Conservation (phyloP, 2,329 filamentous ascomycete species). For the Scedosporium dehoogii region DNA sequence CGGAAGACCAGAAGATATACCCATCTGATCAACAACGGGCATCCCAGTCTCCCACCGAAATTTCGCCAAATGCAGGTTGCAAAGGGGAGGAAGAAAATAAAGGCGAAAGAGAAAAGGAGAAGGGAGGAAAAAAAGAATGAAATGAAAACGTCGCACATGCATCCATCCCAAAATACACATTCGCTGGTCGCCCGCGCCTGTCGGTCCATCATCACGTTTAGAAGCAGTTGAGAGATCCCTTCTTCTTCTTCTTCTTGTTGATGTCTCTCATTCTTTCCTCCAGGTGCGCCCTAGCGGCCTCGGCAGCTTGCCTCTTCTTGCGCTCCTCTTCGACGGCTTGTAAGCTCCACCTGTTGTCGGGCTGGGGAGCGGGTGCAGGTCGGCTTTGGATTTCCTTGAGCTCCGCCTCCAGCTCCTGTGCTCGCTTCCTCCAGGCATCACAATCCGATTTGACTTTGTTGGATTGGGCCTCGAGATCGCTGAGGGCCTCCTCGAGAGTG, state of each 20-base stretch:
- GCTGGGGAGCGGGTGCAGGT: conserved; percentile 31
- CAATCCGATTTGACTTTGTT: conserved; percentile 87
- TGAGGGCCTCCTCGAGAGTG: conserved; percentile 89
- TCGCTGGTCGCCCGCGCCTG: neutral
- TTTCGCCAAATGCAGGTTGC: neutral
- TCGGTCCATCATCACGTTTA: conserved; percentile 34
- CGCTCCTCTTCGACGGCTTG: conserved; percentile 95
- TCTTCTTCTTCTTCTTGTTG: conserved; percentile 86
- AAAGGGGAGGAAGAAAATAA: neutral
- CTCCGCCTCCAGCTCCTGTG: conserved; percentile 62
- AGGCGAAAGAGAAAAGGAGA: neutral
- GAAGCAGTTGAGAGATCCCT: conserved; percentile 94
- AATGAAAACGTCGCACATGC: neutral
- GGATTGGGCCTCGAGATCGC: conserved; percentile 83
- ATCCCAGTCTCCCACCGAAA: neutral
- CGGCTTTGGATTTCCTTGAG: conserved; percentile 53
- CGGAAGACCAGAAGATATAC: neutral
- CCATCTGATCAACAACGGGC: too few relatives aligned
- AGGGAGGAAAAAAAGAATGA: neutral
- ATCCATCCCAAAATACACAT: neutral
- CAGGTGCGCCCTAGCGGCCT: conserved; percentile 77
- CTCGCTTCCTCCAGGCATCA: conserved; percentile 85
- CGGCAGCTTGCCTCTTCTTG: conserved; percentile 81
- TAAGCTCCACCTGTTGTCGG: conserved; percentile 57
- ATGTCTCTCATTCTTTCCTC: conserved; percentile 93